Conservation (phyloP, 1,284 basidiomycete species). For the Xerocomus nothofagi region DNA sequence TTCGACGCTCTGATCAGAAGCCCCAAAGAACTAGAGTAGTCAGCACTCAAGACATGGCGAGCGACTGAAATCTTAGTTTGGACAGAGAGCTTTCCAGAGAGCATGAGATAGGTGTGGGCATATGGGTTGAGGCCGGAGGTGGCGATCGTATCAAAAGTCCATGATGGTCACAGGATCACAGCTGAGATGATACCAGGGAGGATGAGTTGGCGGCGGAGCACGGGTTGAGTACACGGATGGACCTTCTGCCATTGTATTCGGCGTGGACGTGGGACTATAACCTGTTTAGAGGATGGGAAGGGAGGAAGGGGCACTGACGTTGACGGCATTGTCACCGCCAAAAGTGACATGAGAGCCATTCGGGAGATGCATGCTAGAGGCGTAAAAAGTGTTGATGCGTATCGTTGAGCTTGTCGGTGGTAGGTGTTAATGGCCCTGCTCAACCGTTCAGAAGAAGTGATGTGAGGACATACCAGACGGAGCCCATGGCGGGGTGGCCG, state of each 20-base stretch:
- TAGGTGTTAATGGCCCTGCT: slow-evolving; percentile 37
- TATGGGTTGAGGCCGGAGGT: slow-evolving; percentile 61
- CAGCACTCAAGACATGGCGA: background rate
- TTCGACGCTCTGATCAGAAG: slow-evolving; percentile 56
- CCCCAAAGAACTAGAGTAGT: slow-evolving; percentile 58
- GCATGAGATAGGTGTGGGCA: slow-evolving; percentile 56
- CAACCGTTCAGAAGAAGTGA: background rate
- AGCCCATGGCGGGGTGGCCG: slow-evolving; percentile 55
- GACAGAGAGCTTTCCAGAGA: slow-evolving; percentile 50
- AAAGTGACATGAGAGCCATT: slow-evolving; percentile 62
- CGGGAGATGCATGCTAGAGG: slow-evolving; percentile 67
- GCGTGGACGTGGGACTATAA: slow-evolving; percentile 49
- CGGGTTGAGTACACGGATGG: slow-evolving; percentile 48
- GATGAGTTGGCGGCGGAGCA: too few species aligned
- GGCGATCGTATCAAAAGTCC: slow-evolving; percentile 31
- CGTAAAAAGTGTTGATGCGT: slow-evolving; percentile 78
- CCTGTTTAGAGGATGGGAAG: slow-evolving; percentile 13
- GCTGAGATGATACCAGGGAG: slow-evolving; percentile 45
- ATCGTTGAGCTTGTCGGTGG: slow-evolving; percentile 64
- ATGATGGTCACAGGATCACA: slow-evolving; percentile 44
- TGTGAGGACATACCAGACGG: slow-evolving; percentile 44
- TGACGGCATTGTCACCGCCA: slow-evolving; percentile 74
- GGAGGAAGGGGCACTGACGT: slow-evolving; percentile 40
- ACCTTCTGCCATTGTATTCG: slow-evolving; percentile 62
- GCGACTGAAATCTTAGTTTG: slow-evolving; percentile 49